Evolutionary conservation across 2,329 filamentous ascomycete species (phyloP).

Genomic region (Herpotrichia juniperi): DNA sequence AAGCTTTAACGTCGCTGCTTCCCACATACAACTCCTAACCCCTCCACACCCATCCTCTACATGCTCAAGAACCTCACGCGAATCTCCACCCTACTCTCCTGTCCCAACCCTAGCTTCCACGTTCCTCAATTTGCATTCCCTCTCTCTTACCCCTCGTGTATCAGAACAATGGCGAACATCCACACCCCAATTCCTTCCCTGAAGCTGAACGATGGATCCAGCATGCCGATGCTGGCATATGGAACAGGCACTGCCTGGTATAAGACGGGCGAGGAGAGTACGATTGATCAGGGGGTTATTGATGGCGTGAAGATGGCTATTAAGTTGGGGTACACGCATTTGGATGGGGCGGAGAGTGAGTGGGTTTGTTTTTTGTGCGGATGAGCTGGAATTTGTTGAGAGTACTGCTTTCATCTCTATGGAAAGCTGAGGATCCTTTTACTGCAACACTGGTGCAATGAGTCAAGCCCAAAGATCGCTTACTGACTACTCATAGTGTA

Average conservation of each 20-base stretch:
- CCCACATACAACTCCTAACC: neutral
- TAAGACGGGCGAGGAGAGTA: constrained; percentile 54
- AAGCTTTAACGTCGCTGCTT: neutral
- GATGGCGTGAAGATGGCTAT: constrained; percentile 68
- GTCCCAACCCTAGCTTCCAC: too few species aligned
- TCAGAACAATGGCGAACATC: constrained; percentile 48
- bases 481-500: constrained; percentile 45
- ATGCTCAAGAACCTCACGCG: neutral
- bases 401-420: too few species aligned
- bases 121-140: too few species aligned
- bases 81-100: neutral
- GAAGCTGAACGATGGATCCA: constrained; percentile 75
- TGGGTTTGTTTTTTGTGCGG: neutral
- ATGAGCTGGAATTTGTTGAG: too few species aligned
- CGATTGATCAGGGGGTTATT: constrained; percentile 63
- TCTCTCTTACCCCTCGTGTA: neutral
- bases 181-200: constrained; percentile 61
- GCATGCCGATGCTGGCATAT: constrained; percentile 75
- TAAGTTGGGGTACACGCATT: constrained; percentile 71
- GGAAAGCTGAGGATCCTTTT: too few species aligned
- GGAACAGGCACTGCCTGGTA: constrained; percentile 75
- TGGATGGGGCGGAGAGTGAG: constrained; percentile 76
- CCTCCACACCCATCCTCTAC: neutral
- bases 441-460: too few species aligned
- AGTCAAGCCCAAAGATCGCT: neutral